Base-by-base conservation (phyloP, 257 asterid species). In the Anisodus acutangulus region DNA sequence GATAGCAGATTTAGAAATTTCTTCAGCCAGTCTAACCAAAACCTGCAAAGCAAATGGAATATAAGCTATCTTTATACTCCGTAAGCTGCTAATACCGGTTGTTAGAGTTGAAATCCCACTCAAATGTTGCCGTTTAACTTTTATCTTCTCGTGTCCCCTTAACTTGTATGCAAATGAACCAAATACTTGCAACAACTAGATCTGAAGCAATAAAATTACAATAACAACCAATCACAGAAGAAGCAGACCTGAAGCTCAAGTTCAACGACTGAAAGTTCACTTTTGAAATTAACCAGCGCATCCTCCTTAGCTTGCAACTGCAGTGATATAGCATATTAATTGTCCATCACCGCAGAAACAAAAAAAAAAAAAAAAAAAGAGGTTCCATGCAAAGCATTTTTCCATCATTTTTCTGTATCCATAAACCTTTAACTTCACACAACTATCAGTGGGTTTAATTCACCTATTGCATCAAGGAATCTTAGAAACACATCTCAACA, bases 221-320 rank as follows among this genome's bases (percentile, higher is more conserved):
- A 7, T 51, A 22, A 76, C 64, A 78, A 31, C 64, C 64, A 13
- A 12, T 7, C 3, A 16, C 51, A 39, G 31, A 74, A 81, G 39
- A 82, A 59, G 59, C 57, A 69, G 47, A 95, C 99, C 98, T 91
- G 93, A 84, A 92, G 88, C 90, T 97, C 96, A 76, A 82, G 88
- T 66, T 91, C 96, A 70, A 90, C 35, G 54, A 58, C 86, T 17
- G 96, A 93, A 69, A 97, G 93, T 78, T 93, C 97, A 22, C 89
- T 88, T 91, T 86, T 93, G 88, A 97, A 91, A 88, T 82, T 83
- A 84, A 88, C 85, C 79, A 97, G 78, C 9, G 84, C 92, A 78
- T 90, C 91, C 83, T 97, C 98, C 83, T 90, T 93, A 39, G 82
- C 92, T 84, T 88, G 93, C 87, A 95, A 86, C 99, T 95, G 92